Evolutionary conservation across 768 basidiomycete species (phyloP).

Genomic region (Pleurotus djamor): DNA sequence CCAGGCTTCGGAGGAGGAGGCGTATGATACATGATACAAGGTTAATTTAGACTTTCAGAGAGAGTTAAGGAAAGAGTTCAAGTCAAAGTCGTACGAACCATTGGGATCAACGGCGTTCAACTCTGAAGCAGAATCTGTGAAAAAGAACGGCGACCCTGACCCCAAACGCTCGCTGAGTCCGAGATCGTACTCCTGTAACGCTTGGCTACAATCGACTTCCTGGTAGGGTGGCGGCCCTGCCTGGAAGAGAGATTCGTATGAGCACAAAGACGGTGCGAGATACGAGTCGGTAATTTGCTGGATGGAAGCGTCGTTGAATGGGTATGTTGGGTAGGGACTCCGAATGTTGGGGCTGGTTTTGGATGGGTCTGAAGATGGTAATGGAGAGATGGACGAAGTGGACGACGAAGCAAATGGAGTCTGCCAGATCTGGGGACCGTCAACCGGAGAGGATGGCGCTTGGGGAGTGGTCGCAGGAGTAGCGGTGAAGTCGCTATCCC

Average conservation of each 20-base stretch:
- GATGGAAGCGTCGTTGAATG: background rate
- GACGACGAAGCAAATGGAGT: background rate
- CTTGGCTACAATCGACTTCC: conserved; percentile 5
- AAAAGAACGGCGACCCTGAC: conserved; percentile 7
- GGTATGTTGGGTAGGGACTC: background rate
- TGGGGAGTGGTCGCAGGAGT: conserved; percentile 1
- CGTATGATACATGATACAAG: background rate
- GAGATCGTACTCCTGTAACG: conserved; percentile 3
- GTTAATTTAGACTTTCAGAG: background rate
- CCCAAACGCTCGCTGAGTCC: conserved; percentile 8
- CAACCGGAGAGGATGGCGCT: background rate
- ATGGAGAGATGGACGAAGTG: background rate
- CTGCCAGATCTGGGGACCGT: background rate
- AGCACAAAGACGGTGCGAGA: background rate
- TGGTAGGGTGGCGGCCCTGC: conserved; percentile 2
- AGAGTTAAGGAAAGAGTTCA: background rate
- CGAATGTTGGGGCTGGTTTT: background rate
- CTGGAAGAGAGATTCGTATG: background rate
- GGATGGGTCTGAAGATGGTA: background rate
- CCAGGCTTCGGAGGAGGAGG: background rate
- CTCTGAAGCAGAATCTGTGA: background rate
- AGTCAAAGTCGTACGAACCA: background rate
- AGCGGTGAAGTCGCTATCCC: conserved; percentile 3
- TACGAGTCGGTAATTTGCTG: background rate
- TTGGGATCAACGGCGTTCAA: background rate